Evolutionary conservation across 495 filamentous ascomycete species (phyloP), one percentile per base, ranked within the genome.

Genomic region (Aspergillus asperescens): DNA sequence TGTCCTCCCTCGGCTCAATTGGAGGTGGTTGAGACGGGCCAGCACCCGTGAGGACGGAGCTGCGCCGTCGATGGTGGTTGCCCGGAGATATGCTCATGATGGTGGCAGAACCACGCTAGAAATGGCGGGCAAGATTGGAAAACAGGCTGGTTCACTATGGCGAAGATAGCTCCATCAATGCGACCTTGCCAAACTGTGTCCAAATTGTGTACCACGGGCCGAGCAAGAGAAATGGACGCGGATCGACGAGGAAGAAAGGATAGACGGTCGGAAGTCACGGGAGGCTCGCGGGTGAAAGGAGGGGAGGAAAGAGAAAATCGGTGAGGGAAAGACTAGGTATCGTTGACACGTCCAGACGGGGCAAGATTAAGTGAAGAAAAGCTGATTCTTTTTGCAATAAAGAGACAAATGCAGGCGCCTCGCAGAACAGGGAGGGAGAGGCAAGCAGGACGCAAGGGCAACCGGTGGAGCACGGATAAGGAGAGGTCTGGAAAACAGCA

Each of bases 61-160:
- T 84, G 35, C 81, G 73, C 37, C 81, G 78, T 45, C 80, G 77
- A 48, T 81, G 80, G 61, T 82, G 80, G 46, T 73, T 67, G 19
- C 61, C 61, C 41, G 65, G 56, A 15, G 44, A 35, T 31, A 47
- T 47, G 29, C 44, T 35, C 44, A 47, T 47, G 44, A 13, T 40
- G 20, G 18, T 34, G 66, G 59, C 35, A 66, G 51, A 54, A 65
- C 65, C 68, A 71, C 71, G 31, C 15, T 71, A 49, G 37, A 22
- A 39, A 38, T 3, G 4, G 35, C 41, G 46, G 46, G 54, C 20
- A 5, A 22, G 46, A 20, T 31, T 31, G 13, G 20, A 13, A 44
- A 25, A 47, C 15, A 15, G 41, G 48, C 16, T 29, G 24, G 19
- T 44, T 50, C 16, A 23, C 40, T 58, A 58, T 38, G 52, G 50